Base-by-base conservation (phyloP, 139 green algal genomes). In the Pleodorina starrii region DNA sequence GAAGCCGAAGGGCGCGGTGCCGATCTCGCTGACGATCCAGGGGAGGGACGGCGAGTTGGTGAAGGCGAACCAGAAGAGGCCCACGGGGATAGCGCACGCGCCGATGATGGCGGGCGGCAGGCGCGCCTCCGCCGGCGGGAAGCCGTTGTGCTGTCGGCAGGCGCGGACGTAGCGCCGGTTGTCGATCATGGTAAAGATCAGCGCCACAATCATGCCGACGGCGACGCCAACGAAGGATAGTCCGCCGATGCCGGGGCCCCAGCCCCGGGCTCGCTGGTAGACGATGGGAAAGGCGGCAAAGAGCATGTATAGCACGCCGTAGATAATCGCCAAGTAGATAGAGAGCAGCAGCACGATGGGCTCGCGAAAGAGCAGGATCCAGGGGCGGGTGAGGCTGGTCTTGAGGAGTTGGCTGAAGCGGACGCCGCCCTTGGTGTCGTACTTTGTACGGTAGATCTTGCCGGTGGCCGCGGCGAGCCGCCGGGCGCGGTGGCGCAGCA, bases 281-380 rank as follows among this genome's bases (percentile, higher is more conserved):
- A 87, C 80, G 80, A 87, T 75, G 29, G 80, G 80, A 59, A 87
- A 87, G 9, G 80, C 80, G 42, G 50, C 60, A 60, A 87, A 87
- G 0, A 78, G 44, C 63, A 87, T 54, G 81, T 87, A 87, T 2
- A 87, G 81, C 7, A 78, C 23, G 29, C 81, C 81, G 63, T 87
- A 87, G 44, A 87, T 78, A 17, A 87, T 78, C 42, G 81, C 81
- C 42, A 78, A 66, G 66, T 87, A 87, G 29, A 87, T 68, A 11
- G 42, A 69, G 7, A 87, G 63, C 43, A 79, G 17, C n/a, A 78
- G 19, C n/a, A 87, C 81, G 63, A 87, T 87, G 7, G 81, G 81
- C 63, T 87, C 81, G 23, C n/a, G n/a, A 43, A 87, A 79, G 12
- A 87, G 66, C n/a, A 87, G 63, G 23, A 23, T 11, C 81, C 81